Evolutionary conservation across 306 rosid genomes (phyloP).

Genomic region (Prunus mira): DNA sequence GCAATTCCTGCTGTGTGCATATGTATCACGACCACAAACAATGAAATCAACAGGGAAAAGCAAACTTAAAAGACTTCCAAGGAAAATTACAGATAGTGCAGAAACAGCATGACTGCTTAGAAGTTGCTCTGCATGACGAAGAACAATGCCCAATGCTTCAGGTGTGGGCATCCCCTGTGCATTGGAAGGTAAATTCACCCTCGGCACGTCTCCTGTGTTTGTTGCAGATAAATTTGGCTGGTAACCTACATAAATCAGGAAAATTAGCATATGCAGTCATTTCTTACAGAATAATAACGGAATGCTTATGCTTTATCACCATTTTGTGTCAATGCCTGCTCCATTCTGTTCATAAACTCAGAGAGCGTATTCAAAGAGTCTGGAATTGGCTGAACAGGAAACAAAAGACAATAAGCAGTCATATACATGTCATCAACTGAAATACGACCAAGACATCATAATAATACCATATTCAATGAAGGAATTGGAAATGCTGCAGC

Average conservation of each 20-base stretch:
- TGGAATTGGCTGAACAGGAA: constrained; percentile 78
- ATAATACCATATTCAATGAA: constrained; percentile 59
- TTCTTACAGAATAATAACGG: constrained; percentile 9
- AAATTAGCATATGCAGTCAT: constrained; percentile 8
- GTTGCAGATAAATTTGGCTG: constrained; percentile 44
- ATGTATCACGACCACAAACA: constrained; percentile 2
- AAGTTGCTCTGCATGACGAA: constrained; percentile 68
- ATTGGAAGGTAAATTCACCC: constrained; percentile 70
- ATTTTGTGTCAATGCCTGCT: constrained; percentile 63
- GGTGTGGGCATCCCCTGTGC: constrained; percentile 75
- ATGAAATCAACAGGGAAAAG: neutral
- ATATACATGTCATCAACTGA: neutral
- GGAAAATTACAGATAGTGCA: constrained; percentile 71
- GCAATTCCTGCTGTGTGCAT: neutral
- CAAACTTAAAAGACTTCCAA: constrained; percentile 5
- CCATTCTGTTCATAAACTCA: constrained; percentile 83
- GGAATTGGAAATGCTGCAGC: constrained; percentile 70
- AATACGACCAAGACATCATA: constrained; percentile 15
- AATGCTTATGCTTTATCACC: constrained; percentile 35
- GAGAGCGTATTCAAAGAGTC: constrained; percentile 71
- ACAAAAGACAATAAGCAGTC: neutral
- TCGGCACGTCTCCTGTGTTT: constrained; percentile 42
- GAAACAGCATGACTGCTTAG: constrained; percentile 68
- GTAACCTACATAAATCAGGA: constrained; percentile 42
- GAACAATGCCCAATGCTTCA: constrained; percentile 73